Conservation (phyloP, 2,329 filamentous ascomycete species). For the Knoxdaviesia proteae region DNA sequence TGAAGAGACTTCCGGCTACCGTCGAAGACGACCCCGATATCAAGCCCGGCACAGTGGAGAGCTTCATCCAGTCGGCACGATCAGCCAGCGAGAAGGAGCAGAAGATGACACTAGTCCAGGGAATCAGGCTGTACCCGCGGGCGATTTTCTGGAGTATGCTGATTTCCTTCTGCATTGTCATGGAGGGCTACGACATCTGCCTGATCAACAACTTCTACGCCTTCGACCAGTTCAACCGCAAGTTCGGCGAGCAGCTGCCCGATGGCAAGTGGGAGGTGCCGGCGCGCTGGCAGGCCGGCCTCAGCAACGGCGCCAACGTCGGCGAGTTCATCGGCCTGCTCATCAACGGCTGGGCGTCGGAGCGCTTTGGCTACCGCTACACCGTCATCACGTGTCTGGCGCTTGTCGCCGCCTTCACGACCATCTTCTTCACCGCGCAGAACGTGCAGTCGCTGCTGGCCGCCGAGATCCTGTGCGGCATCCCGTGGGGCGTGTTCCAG, state of each 20-base stretch:
- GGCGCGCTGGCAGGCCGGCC: conserved; percentile 38
- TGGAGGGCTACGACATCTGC: conserved; percentile 77
- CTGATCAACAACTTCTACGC: conserved; percentile 64
- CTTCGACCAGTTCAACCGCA: conserved; percentile 34
- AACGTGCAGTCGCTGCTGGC: conserved; percentile 36
- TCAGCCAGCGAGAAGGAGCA: conserved; percentile 39
- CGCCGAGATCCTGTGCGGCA: conserved; percentile 41
- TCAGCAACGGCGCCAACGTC: conserved; percentile 36
- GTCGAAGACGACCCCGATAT: too few species aligned
- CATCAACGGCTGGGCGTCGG: conserved; percentile 43
- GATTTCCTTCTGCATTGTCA: conserved; percentile 77
- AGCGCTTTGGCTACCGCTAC: conserved; percentile 46
- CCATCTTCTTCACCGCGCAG: conserved; percentile 44
- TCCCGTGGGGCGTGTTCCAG: conserved; percentile 41
- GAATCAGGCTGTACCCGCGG: conserved; percentile 67
- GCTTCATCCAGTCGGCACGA: conserved; percentile 14
- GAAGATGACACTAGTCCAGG: conserved; percentile 53
- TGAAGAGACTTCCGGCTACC: too few species aligned
- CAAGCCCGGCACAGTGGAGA: background rate
- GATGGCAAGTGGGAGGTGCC: conserved; percentile 32
- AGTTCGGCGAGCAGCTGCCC: conserved; percentile 28
- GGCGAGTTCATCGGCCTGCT: conserved; percentile 48
- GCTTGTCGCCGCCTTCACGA: conserved; percentile 33
- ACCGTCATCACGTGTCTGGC: conserved; percentile 38
- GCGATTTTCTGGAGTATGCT: conserved; percentile 66